Percentiles rank a stretch among this genome's conserved stretches.
Evolutionary conservation across 192 early-diverging fungal species (phyloP).

Genomic region (Phlyctochytrium arcticum): DNA sequence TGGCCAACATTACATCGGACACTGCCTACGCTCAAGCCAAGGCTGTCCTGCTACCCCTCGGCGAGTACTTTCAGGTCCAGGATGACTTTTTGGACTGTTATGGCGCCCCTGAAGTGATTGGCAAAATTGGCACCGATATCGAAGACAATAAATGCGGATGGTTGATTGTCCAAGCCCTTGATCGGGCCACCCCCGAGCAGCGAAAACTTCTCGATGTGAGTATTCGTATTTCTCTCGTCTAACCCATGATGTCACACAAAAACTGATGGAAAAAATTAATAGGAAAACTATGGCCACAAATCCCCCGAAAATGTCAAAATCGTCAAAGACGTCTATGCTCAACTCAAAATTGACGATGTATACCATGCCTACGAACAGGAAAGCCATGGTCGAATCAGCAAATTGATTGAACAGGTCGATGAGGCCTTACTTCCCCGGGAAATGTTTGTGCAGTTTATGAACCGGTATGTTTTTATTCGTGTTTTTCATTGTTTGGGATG

Average conservation of each 20-base stretch:
- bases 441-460: constrained; percentile 89
- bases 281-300: constrained; percentile 93
- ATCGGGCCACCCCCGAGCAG: constrained; percentile 74
- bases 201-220: constrained; percentile 72
- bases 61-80: constrained; percentile 98
- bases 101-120: constrained; percentile 80
- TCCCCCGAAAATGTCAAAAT: constrained; percentile 66
- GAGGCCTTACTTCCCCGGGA: constrained; percentile 72
- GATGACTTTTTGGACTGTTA: constrained; percentile 99
- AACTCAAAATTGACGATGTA: constrained; percentile 71
- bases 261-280: neutral
- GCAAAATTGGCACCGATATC: constrained; percentile 99
- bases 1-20: constrained; percentile 81
- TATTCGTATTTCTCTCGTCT: no score
- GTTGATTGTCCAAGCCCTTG: constrained; percentile 92
- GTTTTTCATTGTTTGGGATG: neutral
- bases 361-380: constrained; percentile 91
- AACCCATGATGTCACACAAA: neutral
- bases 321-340: constrained; percentile 80
- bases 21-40: constrained; percentile 76
- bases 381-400: constrained; percentile 65
- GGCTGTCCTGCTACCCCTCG: constrained; percentile 86
- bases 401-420: constrained; percentile 78
- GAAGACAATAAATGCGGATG: constrained; percentile 99
- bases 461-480: constrained; percentile 46